Percentiles rank a stretch among this genome's conserved stretches.
These are phyloP conservation scores for Fusarium udum DNA, from an alignment of 2,329 filamentous ascomycete genomes.

Conservation along the genomic window DNA sequence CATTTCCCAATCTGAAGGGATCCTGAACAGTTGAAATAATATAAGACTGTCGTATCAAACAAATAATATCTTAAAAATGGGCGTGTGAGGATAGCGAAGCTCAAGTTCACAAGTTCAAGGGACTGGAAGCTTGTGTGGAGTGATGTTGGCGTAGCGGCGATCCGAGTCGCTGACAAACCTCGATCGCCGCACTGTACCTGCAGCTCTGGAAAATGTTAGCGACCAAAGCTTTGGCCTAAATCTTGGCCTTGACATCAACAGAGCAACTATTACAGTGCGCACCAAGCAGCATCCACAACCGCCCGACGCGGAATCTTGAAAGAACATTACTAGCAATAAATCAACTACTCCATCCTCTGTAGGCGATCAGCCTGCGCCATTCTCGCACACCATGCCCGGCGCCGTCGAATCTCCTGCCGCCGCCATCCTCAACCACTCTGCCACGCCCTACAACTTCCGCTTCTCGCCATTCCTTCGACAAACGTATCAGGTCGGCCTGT, in stretches of 20 bases:
- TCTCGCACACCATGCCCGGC: slow-evolving; percentile 44
- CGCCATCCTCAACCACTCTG: slow-evolving; percentile 66
- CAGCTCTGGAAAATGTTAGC: slow-evolving; percentile 32
- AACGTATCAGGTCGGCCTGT: slow-evolving; percentile 85
- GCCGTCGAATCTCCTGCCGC: slow-evolving; percentile 45
- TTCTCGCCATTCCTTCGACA: slow-evolving; percentile 87
- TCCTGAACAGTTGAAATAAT: background rate
- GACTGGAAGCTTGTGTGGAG: slow-evolving; percentile 8
- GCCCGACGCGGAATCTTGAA: background rate
- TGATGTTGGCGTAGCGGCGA: slow-evolving; percentile 10
- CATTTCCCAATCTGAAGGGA: background rate
- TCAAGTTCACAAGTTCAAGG: background rate
- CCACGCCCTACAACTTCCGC: slow-evolving; percentile 74
- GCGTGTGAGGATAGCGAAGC: background rate
- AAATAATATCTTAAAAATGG: background rate
- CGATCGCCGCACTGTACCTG: slow-evolving; percentile 3
- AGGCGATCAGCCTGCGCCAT: slow-evolving; percentile 21
- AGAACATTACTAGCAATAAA: background rate
- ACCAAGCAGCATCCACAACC: background rate
- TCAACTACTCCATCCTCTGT: background rate
- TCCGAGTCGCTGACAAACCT: slow-evolving; percentile 34
- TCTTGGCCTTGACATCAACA: slow-evolving; percentile 14
- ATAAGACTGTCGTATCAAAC: background rate
- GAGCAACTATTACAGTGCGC: background rate
- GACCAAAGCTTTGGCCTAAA: background rate